Evolutionary conservation across 177 flowering plant genomes (phyloP).

Genomic region (Vitis hybrid): DNA sequence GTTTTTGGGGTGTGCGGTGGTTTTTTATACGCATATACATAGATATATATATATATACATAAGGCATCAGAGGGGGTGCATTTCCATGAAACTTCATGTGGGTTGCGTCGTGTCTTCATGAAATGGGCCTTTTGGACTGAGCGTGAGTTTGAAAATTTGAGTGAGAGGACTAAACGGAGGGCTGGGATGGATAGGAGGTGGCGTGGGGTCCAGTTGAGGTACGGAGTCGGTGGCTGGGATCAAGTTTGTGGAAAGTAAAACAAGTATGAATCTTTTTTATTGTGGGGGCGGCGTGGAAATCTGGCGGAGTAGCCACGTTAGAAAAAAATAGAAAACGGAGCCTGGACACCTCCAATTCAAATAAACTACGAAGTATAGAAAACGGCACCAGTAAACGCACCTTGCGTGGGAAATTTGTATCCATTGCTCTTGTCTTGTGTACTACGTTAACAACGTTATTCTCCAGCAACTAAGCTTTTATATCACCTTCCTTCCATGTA

Average conservation of each 20-base stretch:
- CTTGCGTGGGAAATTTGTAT: too few relatives aligned
- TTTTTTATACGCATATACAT: not conserved
- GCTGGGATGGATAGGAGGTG: constrained; percentile 5
- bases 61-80: not conserved
- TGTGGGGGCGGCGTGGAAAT: constrained; percentile 16
- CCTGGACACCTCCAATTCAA: too few relatives aligned
- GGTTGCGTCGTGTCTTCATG: constrained; percentile 18
- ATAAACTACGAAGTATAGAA: too few relatives aligned
- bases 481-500: too few relatives aligned
- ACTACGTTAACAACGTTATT: too few relatives aligned
- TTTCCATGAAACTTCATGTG: constrained; percentile 29
- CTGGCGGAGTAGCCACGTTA: not conserved
- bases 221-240: constrained; percentile 18
- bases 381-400: too few relatives aligned
- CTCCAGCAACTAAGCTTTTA: too few relatives aligned
- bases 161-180: not conserved
- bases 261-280: not conserved
- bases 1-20: not conserved
- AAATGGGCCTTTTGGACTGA: constrained; percentile 25
- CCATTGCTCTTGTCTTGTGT: too few relatives aligned
- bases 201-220: constrained; percentile 1
- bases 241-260: not conserved
- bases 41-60: not conserved
- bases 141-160: constrained; percentile 17
- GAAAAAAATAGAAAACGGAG: not conserved